Evolutionary conservation across 805 yeast species (phyloP).

Genomic region (Barnettozyma sucrosica): DNA sequence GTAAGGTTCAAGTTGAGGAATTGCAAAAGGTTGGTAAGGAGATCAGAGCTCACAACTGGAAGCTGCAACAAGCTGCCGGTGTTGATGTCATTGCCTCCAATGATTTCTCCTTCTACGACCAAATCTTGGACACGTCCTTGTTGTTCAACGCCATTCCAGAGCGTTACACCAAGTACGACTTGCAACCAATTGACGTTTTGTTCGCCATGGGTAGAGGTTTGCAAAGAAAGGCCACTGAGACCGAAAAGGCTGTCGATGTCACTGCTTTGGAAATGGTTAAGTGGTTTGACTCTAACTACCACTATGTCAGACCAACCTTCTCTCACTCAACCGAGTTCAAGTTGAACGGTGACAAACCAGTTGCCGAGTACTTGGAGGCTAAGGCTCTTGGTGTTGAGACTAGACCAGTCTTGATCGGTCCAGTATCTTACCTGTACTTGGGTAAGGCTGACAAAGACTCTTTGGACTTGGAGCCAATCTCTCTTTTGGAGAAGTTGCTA

Average conservation of each 20-base stretch:
- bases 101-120: constrained; percentile 98
- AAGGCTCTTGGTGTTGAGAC: constrained; percentile 93
- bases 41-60: constrained; percentile 95
- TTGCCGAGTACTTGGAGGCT: constrained; percentile 96
- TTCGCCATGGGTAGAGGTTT: constrained; percentile 99
- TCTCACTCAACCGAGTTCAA: constrained; percentile 92
- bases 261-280: constrained; percentile 99
- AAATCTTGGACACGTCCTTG: constrained; percentile 86
- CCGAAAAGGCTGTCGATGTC: constrained; percentile 88
- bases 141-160: constrained; percentile 95
- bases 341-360: constrained; percentile 94
- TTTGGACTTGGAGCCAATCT: constrained; percentile 87
- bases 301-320: constrained; percentile 99
- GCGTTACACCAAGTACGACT: constrained; percentile 88
- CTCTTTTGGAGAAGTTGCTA: constrained; percentile 79
- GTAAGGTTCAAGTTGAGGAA: constrained; percentile 84
- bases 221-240: constrained; percentile 90
- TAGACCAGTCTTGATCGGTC: constrained; percentile 96
- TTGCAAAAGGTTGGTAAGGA: constrained; percentile 90
- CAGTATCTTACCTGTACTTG: constrained; percentile 87
- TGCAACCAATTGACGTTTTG: constrained; percentile 83
- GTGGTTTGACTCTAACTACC: constrained; percentile 99
- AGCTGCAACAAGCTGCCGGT: constrained; percentile 94
- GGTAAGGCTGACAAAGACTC: constrained; percentile 99
- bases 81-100: constrained; percentile 95